phyloP scores from a whole-genome alignment of 2,329 filamentous ascomycete species.

The Elsinoe australis region DNA sequence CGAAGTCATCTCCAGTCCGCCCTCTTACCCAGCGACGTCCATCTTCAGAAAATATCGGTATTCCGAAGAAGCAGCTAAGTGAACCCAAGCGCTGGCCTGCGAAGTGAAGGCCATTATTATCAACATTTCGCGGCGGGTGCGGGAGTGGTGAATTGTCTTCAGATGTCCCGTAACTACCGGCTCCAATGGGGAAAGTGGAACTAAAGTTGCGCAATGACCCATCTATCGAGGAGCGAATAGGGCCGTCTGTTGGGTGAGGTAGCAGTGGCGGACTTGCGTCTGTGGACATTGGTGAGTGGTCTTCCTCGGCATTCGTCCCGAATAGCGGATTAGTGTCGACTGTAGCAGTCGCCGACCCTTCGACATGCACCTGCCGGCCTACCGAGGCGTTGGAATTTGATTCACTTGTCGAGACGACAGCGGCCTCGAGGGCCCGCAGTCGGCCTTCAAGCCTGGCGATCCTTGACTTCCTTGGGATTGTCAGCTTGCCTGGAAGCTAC shows the following conservation, averaged over 20 bases:
- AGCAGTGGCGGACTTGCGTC: no score
- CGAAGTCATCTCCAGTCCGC: conserved; percentile 2
- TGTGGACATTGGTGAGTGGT: no score
- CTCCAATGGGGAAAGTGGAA: no score
- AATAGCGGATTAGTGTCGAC: no score
- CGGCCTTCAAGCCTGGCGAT: conserved; percentile 4
- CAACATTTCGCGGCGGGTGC: not conserved
- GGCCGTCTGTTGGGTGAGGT: no score
- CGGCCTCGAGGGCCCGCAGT: not conserved
- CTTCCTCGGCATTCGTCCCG: no score
- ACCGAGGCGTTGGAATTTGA: not conserved
- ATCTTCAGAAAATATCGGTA: conserved; percentile 1
- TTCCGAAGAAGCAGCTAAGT: conserved; percentile 1
- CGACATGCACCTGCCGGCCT: no score
- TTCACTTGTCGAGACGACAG: not conserved
- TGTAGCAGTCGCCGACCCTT: no score
- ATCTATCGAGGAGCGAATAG: no score
- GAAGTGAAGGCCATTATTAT: not conserved
- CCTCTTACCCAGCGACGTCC: conserved; percentile 3
- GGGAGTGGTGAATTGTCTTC: not conserved
- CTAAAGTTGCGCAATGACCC: no score
- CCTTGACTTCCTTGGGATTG: not conserved
- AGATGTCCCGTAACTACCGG: not conserved
- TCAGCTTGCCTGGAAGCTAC: not conserved
- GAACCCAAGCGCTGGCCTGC: conserved; percentile 9